phyloP scores from a whole-genome alignment of 2,329 filamentous ascomycete genomes.

The Sclerotinia trifoliorum region DNA sequence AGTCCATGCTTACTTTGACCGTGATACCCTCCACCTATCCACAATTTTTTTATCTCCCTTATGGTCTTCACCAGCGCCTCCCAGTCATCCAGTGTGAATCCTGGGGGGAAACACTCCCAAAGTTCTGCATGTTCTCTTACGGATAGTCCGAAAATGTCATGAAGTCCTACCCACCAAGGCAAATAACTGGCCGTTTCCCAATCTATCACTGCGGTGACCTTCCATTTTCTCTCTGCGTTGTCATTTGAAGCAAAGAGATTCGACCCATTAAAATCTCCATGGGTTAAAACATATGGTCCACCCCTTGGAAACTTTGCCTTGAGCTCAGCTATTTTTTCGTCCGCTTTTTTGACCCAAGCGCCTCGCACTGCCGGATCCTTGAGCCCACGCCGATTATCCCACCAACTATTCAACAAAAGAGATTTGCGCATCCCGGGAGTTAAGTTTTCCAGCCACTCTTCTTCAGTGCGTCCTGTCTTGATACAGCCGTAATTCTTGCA shows the following conservation, averaged over 20 bases:
- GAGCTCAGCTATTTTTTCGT: neutral
- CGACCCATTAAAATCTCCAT: neutral
- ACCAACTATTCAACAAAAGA: neutral
- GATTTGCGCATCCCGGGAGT: neutral
- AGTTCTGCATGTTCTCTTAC: no score
- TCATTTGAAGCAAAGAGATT: neutral
- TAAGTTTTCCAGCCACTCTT: constrained; percentile 13
- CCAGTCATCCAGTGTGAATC: neutral
- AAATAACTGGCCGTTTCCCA: neutral
- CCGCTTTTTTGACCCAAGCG: neutral
- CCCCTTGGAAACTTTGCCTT: neutral
- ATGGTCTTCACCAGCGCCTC: neutral
- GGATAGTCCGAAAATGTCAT: no score
- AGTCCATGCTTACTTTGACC: neutral
- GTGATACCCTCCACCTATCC: fast-evolving
- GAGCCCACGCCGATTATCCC: fast-evolving
- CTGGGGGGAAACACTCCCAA: neutral
- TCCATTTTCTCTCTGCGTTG: constrained; percentile 3
- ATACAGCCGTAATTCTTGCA: neutral
- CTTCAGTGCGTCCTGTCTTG: constrained; percentile 8
- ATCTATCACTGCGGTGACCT: neutral
- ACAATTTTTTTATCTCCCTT: fast-evolving
- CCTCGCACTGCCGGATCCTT: neutral
- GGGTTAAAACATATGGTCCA: constrained; percentile 10
- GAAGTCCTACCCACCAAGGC: neutral